Conservation (phyloP, 2,329 filamentous ascomycete genomes). For the Alternaria viburni region DNA sequence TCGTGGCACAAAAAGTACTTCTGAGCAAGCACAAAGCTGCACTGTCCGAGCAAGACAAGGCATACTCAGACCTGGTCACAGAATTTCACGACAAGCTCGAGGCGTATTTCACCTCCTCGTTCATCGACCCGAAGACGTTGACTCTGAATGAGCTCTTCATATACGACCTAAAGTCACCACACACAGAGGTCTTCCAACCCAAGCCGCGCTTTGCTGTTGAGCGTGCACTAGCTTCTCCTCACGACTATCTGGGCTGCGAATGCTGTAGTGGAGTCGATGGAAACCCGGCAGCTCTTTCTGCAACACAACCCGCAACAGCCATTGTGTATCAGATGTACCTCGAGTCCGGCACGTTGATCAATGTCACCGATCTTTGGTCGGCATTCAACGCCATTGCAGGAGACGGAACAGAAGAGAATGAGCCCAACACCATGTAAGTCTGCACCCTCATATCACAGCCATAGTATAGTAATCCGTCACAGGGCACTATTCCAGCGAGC, state of each 20-base stretch:
- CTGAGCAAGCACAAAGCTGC: conserved; percentile 76
- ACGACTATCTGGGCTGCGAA: conserved; percentile 77
- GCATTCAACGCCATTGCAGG: conserved; percentile 73
- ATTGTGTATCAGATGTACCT: conserved; percentile 81
- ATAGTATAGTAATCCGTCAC: conserved; percentile 10
- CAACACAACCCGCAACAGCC: conserved; percentile 72
- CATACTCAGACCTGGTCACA: conserved; percentile 71
- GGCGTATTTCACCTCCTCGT: conserved; percentile 52
- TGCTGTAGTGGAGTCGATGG: conserved; percentile 63
- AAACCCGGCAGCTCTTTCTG: conserved; percentile 54
- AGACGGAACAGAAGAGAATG: conserved; percentile 54
- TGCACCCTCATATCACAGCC: neutral
- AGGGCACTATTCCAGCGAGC: conserved; percentile 81
- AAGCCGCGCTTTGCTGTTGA: conserved; percentile 74
- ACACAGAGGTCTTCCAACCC: conserved; percentile 76
- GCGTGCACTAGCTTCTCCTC: conserved; percentile 72
- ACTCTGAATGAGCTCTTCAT: conserved; percentile 76
- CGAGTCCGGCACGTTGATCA: conserved; percentile 78
- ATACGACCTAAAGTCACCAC: conserved; percentile 73
- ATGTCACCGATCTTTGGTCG: conserved; percentile 79
- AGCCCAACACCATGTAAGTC: conserved; percentile 56
- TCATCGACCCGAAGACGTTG: conserved; percentile 59
- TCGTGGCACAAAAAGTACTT: conserved; percentile 81
- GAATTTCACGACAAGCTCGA: conserved; percentile 60
- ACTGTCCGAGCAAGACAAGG: conserved; percentile 72